These are phyloP conservation scores for Candida germanica DNA, from an alignment of 805 yeast genomes.

Conservation along the genomic window DNA sequence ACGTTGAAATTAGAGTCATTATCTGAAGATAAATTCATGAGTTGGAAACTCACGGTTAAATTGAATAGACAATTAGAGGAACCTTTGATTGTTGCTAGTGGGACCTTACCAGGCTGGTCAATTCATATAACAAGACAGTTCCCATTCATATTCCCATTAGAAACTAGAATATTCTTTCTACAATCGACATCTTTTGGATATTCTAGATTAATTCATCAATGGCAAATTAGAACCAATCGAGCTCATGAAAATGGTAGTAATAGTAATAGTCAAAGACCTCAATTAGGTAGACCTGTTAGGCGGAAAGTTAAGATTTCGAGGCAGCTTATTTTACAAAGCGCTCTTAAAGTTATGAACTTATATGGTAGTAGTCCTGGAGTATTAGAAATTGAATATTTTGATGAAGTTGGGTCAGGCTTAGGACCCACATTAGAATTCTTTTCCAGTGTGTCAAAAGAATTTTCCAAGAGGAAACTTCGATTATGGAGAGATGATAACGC, in stretches of 20 bases:
- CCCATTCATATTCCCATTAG: conserved; percentile 84
- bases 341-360: conserved; percentile 69
- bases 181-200: conserved; percentile 91
- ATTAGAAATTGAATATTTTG: conserved; percentile 81
- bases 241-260: conserved; percentile 27
- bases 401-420: conserved; percentile 93
- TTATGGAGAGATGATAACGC: conserved; percentile 63
- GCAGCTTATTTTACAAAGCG: conserved; percentile 66
- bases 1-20: conserved; percentile 5
- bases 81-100: conserved; percentile 82
- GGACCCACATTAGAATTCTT: conserved; percentile 97
- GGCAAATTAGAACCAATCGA: conserved; percentile 54
- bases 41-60: conserved; percentile 82
- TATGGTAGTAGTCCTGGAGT: conserved; percentile 80
- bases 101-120: conserved; percentile 83
- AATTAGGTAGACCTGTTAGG: conserved; percentile 71
- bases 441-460: conserved; percentile 73
- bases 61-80: conserved; percentile 85
- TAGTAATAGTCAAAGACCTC: conserved; percentile 26
- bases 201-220: conserved; percentile 72
- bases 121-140: conserved; percentile 66
- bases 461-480: conserved; percentile 50
- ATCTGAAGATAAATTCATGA: conserved; percentile 45
- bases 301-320: conserved; percentile 80
- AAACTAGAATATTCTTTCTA: conserved; percentile 70